Conservation (phyloP, 768 basidiomycete species). For the Lentinula lateritia region DNA sequence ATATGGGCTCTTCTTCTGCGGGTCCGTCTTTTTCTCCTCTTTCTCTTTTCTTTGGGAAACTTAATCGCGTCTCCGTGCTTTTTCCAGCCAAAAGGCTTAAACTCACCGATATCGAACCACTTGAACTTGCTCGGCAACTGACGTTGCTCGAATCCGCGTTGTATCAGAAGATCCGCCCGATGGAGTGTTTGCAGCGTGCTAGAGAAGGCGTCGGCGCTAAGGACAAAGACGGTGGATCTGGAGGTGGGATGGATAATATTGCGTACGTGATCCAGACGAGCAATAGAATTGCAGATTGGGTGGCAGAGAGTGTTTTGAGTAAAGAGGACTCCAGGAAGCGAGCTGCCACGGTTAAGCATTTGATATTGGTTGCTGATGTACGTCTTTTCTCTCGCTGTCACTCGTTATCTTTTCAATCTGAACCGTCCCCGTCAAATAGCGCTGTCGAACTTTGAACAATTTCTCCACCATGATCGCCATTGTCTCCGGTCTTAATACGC, state of each 20-base stretch:
- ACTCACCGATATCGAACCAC: slow-evolving; percentile 77
- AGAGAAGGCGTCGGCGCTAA: slow-evolving; percentile 70
- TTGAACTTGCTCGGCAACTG: slow-evolving; percentile 89
- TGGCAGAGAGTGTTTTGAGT: slow-evolving; percentile 75
- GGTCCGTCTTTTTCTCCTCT: no score
- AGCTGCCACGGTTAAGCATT: slow-evolving; percentile 78
- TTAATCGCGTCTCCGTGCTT: background rate
- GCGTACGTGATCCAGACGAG: slow-evolving; percentile 82
- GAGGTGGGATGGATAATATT: slow-evolving; percentile 62
- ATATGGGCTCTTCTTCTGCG: background rate
- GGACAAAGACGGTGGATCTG: background rate
- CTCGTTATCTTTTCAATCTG: background rate
- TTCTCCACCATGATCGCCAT: slow-evolving; percentile 98
- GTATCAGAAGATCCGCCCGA: slow-evolving; percentile 83
- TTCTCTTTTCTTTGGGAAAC: no score
- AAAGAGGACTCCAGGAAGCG: slow-evolving; percentile 83
- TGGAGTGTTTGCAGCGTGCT: slow-evolving; percentile 85
- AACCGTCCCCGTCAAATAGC: slow-evolving; percentile 37
- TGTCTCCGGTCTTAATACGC: slow-evolving; percentile 89
- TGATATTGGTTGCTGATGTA: slow-evolving; percentile 89
- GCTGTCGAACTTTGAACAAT: slow-evolving; percentile 85
- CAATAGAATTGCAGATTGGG: slow-evolving; percentile 91
- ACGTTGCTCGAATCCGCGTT: slow-evolving; percentile 86
- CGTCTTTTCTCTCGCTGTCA: slow-evolving; percentile 21
- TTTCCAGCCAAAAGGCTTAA: slow-evolving; percentile 58